Base-by-base conservation (phyloP, 148 eudicot species). In the Heliosperma pusillum region DNA sequence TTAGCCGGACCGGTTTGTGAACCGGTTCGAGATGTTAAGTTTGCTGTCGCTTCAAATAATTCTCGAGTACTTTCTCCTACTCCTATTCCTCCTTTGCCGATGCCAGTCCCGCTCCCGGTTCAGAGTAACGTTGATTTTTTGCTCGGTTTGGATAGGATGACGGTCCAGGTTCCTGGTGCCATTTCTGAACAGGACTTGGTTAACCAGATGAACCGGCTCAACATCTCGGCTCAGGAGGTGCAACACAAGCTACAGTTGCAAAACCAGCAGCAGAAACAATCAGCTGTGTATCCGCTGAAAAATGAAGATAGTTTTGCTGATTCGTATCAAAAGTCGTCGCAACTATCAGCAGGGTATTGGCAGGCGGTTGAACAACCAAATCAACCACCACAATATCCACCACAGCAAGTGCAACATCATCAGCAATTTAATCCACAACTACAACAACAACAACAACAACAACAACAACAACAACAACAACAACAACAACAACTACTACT, bases 101-200 rank as follows among this genome's bases (percentile, higher is more conserved):
- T 17, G 21, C 64, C n/a, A n/a, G n/a, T n/a, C n/a, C n/a, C n/a
- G n/a, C n/a, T n/a, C n/a, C n/a, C n/a, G n/a, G n/a, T n/a, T 24
- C 73, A 76, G 45, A 77, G 66, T 10, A 84, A 89, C 27, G 85
- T 81, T 2, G 98, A 93, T 80, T 91, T 87, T 44, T 69, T 93
- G 55, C 89, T 93, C 58, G 98, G 97, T 4, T 76, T 87, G 65
- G 98, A 93, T 33, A 91, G 86, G 61, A 78, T 79, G 8, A 81
- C 80, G 10, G 66, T 55, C 50, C 89, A 45, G 19, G 56, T 15
- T 13, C 83, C 40, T 66, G 79, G 72, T 29, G 79, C 72, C 42
- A 72, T 75, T 36, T 75, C 2, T 71, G 77, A n/a, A 77, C 78
- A 26, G 86, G 77, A 33, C 64, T 61, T 0, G 72, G 81, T 86